Evolutionary conservation across 495 filamentous ascomycete species (phyloP), one percentile per base, ranked within the genome.

Genomic region (Talaromyces stipitatus): DNA sequence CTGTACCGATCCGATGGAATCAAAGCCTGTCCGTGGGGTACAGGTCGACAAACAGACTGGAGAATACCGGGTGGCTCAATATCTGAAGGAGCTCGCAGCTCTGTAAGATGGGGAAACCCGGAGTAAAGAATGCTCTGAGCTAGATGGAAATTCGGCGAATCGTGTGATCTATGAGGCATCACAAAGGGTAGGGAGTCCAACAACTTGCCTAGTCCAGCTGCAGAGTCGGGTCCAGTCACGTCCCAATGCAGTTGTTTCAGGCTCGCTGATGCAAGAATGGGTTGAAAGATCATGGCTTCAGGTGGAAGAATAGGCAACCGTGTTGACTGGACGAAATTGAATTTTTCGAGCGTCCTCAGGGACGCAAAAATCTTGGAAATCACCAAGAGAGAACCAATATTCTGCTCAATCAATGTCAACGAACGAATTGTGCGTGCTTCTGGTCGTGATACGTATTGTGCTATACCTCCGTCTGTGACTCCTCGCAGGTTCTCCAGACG

Each of bases 221-320:
- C 67, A 20, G 73, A 66, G 24, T 76, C 68, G 12, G 75, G 75
- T 47, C 72, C 71, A 1, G 86, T 81, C 24, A 92, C 81, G 62
- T 95, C 89, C 92, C 92, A 94, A 70, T 94, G 89, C 12, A 94
- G 72, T 53, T 81, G 82, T 56, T 82, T 72, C 0, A 95, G 78
- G 18, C 77, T 82, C 1, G 70, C 66, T 0, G 85, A 92, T 2
- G 85, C 85, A 5, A 96, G 74, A 56, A 90, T 82, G 0, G 86
- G 87, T 38, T 80, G 76, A 69, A 85, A 85, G 33, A 88, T 77
- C 50, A 86, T 81, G 23, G 71, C 64, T 48, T 83, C 84, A 3
- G 69, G 62, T 0, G 84, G 78, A 57, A 90, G 73, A 3, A 74
- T 73, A 1, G 86, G 87, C 2, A 80, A 79, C 59, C 66, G 70